Base-by-base conservation (phyloP, 768 basidiomycete genomes). In the Aureoboletus auriporus region DNA sequence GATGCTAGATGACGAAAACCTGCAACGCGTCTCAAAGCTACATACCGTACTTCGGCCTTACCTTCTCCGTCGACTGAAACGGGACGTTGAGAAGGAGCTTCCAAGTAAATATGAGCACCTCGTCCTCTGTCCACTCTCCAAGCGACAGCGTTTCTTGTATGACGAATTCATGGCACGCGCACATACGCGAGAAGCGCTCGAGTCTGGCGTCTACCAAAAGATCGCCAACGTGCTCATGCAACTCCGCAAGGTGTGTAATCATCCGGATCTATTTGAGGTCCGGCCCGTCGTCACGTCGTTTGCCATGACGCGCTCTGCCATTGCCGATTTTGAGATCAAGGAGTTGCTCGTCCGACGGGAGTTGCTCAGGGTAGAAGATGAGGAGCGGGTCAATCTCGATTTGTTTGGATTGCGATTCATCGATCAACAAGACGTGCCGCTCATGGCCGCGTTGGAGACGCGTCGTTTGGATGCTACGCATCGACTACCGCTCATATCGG, bases 181-280 rank as follows among this genome's bases (percentile, higher is more conserved):
- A 1, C 83, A 91, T 45, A 96, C 93, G 3, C 79, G 80, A 27
- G 82, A 85, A 53, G 90, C 89, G 16, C 74, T 96, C 39, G 74
- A 84, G 17, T 91, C 92, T 2, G 94, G 93, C 4, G 76, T 89
- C 4, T 91, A 91, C 59, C 86, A 88, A 68, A 88, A 88, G 68
- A 86, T 91, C 38, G 89, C 89, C 58, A 99, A 99, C 63, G 84
- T 95, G 48, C 79, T 98, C 51, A 99, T 98, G 96, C 96, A 99
- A 65, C 77, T 98, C 4, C 86, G 96, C 47, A 97, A 98, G 72
- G 91, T 95, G 37, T 92, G 92, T 73, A 93, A 90, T 47, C 93
- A 97, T 66, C 95, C 94, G 0, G 87, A 93, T 67, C 74, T 93
- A 9, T 94, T 95, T 63, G 89, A 94, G 66, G 83, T 89, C 43